Evolutionary conservation across 2,329 filamentous ascomycete genomes (phyloP), one percentile per base, ranked within the genome.

Genomic region (Trichoderma afroharzianum): DNA sequence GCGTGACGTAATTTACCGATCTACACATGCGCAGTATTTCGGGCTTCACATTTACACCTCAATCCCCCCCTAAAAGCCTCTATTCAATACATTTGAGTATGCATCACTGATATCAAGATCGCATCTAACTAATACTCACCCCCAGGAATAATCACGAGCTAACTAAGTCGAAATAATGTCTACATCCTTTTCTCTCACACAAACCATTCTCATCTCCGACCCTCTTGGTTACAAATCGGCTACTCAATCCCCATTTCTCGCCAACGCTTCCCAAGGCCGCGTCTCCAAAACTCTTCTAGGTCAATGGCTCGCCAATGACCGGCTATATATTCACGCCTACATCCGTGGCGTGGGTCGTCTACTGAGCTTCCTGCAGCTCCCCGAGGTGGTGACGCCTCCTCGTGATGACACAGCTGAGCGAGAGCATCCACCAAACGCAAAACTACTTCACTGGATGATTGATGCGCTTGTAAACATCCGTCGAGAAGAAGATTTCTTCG

Each of bases 291-390:
- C 83, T 0, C 81, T 84, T 1, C 82, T 93, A 12, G 86, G 87
- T 24, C 84, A 86, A 78, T 94, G 92, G 92, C 88, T 94, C 57
- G 88, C 89, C 14, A 91, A 93, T 79, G 91, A 93, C 79, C 85
- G 89, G 9, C 86, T 93, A 72, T 92, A 93, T 80, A 89, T 91
- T 39, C 90, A 92, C 74, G 87, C 88, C 64, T 92, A 93, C 80
- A 87, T 93, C 75, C 85, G 87, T 30, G 92, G 92, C 75, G 87
- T 90, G 26, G 90, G 90, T 9, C 83, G 85, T n/a, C 80, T 93
- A 8, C 86, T 93, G 32, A 83, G 87, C 39, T 88, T 90, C 74
- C 84, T 93, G 58, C 81, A 87, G 6, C 82, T 92, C 0, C 87
- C 88, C n/a, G 73, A 72, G 0, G 75, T 71, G 4, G 68, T 36